Conservation (phyloP, 31 red algal species). For the Asparagopsis taxiformis region DNA sequence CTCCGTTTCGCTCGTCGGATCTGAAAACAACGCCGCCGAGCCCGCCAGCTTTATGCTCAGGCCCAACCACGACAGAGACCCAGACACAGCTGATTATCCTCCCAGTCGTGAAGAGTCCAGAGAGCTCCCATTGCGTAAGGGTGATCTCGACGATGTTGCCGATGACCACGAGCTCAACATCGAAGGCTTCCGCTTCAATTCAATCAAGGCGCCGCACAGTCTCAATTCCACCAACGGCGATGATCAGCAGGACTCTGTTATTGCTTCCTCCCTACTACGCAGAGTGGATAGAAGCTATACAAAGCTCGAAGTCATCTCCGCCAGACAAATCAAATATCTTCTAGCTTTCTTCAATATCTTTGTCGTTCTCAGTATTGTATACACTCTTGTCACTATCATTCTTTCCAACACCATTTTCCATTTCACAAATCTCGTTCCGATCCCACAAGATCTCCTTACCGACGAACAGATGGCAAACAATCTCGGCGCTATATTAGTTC, state of each 20-base stretch:
- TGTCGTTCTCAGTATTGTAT: conserved; percentile 34
- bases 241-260: conserved; percentile 19
- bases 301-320: conserved; percentile 78
- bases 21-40: background rate
- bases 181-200: conserved; percentile 42
- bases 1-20: background rate
- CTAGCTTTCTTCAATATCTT: conserved; percentile 57
- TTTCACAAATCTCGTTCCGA: background rate
- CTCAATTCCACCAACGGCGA: background rate
- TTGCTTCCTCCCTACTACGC: conserved; percentile 41
- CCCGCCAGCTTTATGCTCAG: background rate
- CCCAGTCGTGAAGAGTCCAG: background rate
- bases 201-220: background rate
- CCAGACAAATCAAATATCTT: conserved; percentile 50
- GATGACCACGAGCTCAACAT: conserved; percentile 57
- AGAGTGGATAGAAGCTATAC: conserved; percentile 37
- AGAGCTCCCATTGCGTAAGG: conserved; percentile 10
- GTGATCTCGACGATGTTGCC: conserved; percentile 64
- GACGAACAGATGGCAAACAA: conserved; percentile 5
- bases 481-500: background rate
- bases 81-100: background rate
- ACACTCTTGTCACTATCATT: conserved; percentile 37
- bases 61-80: background rate
- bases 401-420: conserved; percentile 38
- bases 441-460: conserved; percentile 14